These are phyloP conservation scores for Rhodomyrtus tomentosa DNA, from an alignment of 345 rosid genomes.

Conservation along the genomic window DNA sequence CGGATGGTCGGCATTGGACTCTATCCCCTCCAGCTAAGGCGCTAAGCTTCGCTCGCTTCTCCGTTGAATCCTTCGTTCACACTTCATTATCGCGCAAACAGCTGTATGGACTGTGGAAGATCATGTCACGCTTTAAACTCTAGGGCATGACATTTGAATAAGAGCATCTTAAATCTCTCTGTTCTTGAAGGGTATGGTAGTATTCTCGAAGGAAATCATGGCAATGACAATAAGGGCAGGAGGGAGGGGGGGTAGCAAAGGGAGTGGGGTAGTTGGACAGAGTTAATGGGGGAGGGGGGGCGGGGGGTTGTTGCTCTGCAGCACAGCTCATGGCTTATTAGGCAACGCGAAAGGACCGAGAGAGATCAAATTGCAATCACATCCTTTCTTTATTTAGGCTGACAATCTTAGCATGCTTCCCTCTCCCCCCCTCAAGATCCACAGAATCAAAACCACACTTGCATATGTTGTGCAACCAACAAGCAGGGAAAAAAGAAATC, in stretches of 20 bases:
- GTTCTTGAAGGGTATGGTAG: not conserved
- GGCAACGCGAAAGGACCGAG: not conserved
- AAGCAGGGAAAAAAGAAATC: not conserved
- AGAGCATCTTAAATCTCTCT: not conserved
- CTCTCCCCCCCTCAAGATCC: not conserved
- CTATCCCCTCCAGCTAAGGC: not conserved
- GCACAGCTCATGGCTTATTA: not conserved
- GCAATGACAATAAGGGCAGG: not conserved
- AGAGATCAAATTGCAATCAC: not conserved
- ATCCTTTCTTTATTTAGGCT: conserved; percentile 4
- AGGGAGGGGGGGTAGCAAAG: not conserved
- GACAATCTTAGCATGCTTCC: not conserved
- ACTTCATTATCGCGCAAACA: not conserved
- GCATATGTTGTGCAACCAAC: not conserved
- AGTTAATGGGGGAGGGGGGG: conserved; percentile 2
- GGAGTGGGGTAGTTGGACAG: not conserved
- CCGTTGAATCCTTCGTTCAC: not conserved
- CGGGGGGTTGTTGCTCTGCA: no score
- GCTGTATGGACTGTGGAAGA: no score
- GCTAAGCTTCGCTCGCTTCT: not conserved
- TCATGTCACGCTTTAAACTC: not conserved
- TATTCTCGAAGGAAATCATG: not conserved
- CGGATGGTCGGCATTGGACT: not conserved
- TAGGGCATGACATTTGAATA: not conserved
- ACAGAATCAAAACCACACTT: not conserved